Percentiles rank a stretch among this genome's conserved stretches.
Conservation (phyloP, 331 rosid genomes). For the Malus hybrid region DNA sequence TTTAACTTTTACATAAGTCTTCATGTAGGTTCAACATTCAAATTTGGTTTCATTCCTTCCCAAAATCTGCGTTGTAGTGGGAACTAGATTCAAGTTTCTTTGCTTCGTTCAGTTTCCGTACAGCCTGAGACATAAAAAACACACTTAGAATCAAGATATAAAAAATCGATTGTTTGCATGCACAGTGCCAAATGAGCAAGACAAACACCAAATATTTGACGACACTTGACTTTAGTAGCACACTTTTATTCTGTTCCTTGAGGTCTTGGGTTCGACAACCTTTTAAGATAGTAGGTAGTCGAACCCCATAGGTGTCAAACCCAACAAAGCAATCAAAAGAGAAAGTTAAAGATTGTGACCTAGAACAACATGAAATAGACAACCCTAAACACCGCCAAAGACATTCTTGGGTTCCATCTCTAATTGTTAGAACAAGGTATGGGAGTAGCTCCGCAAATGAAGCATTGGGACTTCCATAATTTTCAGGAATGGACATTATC, state of each 20-base stretch:
- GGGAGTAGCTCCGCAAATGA: not conserved
- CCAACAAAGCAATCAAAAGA: not conserved
- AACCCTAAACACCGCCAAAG: not conserved
- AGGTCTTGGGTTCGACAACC: not conserved
- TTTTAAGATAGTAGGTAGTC: not conserved
- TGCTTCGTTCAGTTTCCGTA: constrained; percentile 83
- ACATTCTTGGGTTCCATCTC: not conserved
- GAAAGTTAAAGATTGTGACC: not conserved
- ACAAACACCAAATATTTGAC: not conserved
- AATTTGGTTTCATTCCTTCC: constrained; percentile 40
- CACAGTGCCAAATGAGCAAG: not conserved
- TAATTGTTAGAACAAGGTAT: not conserved
- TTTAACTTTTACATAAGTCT: too few species aligned
- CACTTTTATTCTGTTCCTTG: not conserved
- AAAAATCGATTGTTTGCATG: not conserved
- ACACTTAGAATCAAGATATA: not conserved
- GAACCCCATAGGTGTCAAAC: not conserved
- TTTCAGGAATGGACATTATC: not conserved
- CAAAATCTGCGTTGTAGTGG: constrained; percentile 82
- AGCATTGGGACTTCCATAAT: not conserved
- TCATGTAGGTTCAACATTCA: too few species aligned
- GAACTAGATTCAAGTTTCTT: constrained; percentile 92
- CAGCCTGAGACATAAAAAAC: constrained; percentile 56
- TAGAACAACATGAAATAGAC: not conserved
- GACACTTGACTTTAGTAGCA: not conserved